Base-by-base conservation (phyloP, 2,329 filamentous ascomycete genomes). In the Xylaria sp. region DNA sequence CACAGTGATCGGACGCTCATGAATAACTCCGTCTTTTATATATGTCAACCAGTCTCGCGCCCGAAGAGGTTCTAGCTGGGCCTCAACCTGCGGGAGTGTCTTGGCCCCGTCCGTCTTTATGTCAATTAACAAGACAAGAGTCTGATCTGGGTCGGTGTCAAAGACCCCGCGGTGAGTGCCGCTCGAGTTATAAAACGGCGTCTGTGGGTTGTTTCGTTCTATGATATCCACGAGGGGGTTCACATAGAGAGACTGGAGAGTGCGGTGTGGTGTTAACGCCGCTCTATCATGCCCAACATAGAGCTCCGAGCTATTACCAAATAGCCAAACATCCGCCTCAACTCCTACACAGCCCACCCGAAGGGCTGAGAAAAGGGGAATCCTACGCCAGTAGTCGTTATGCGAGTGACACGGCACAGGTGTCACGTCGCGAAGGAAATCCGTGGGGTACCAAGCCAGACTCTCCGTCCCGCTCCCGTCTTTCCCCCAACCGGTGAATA, bases 261-360 rank as follows among this genome's bases (percentile, higher is more conserved):
- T 92, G 34, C 86, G 85, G 63, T 86, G 84, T 20, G 78, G 76
- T 28, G 85, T 85, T 39, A 92, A 77, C 0, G 86, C 83, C 2
- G 85, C 83, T 1, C 79, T 82, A 56, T 86, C 85, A 76, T 94
- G 91, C 2, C 90, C 90, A 52, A 94, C 87, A 54, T 87, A 87
- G 6, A 93, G 82, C 12, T 88, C 75, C 2, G 74, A 62, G n/a
- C 73, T 74, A 39, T 76, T 65, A 32, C 86, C 82, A 57, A 85
- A 85, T 1, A 88, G 81, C 89, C 89, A 93, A 25, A 93, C 86
- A 75, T 93, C 91, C 2, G 89, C 90, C 79, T 93, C 91, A 3
- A 92, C 83, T 10, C 89, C 86, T 6, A 87, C 86, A 73, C 88
- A 91, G 7, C 89, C 88, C 5, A 85, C 84, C 8, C 81, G 78